Conservation (phyloP, 345 rosid genomes). For the Rhizophora mangle region DNA sequence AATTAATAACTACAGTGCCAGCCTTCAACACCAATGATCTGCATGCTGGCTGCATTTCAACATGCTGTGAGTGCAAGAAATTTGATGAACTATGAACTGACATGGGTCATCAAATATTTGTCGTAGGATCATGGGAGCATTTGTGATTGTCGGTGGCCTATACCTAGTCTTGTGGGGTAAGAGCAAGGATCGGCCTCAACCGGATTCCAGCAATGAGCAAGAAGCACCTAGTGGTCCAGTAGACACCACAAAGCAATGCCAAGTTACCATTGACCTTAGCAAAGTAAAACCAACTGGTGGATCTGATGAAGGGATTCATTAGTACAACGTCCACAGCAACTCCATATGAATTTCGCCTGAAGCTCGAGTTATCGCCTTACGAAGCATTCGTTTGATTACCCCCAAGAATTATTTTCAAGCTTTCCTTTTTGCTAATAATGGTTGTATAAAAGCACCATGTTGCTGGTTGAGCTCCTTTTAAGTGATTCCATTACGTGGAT, state of each 20-base stretch:
- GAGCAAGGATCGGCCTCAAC: constrained; percentile 46
- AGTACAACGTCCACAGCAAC: no score
- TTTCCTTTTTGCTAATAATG: no score
- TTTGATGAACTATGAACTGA: neutral
- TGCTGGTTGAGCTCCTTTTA: no score
- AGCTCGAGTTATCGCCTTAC: no score
- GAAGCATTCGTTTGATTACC: no score
- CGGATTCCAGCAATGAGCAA: neutral
- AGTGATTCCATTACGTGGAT: no score
- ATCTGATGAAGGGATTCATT: no score
- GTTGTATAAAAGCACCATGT: no score
- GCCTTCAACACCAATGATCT: neutral
- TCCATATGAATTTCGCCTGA: no score
- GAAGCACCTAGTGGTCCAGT: neutral
- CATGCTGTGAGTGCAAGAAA: neutral
- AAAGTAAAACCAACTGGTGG: no score
- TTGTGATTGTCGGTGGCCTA: constrained; percentile 60
- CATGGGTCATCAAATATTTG: neutral
- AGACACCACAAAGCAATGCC: neutral
- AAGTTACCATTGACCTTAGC: neutral
- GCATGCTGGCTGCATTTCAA: no score
- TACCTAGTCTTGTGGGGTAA: constrained; percentile 80
- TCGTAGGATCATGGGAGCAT: constrained; percentile 58
- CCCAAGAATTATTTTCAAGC: no score
- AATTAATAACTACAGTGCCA: neutral